phyloP scores from a whole-genome alignment of 306 rosid genomes.

The Biancaea sappan region DNA sequence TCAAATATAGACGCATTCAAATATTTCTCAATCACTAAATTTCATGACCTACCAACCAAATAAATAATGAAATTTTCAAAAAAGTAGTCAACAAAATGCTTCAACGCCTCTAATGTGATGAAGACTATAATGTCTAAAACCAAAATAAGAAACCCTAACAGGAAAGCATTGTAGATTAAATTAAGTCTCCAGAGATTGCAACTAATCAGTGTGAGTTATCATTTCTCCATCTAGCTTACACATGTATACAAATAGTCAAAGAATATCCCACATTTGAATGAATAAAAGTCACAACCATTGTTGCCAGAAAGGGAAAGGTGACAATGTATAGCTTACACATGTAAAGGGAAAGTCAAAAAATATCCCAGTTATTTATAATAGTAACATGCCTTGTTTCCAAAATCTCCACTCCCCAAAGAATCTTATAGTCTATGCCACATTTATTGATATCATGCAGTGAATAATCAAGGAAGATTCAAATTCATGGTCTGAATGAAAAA shows the following conservation, averaged over 20 bases:
- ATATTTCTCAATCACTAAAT: neutral
- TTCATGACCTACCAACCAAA: neutral
- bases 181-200: constrained; percentile 1
- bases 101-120: neutral
- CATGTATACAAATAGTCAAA: neutral
- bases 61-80: neutral
- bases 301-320: too few relatives aligned
- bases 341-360: neutral
- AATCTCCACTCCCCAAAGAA: constrained; percentile 16
- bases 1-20: neutral
- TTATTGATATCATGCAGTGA: neutral
- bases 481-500: neutral
- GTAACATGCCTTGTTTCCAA: neutral
- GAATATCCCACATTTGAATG: too few relatives aligned
- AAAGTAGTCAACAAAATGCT: neutral
- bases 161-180: neutral
- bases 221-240: neutral
- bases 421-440: neutral
- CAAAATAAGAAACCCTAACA: constrained; percentile 17
- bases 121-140: neutral
- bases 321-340: neutral
- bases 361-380: constrained; percentile 15
- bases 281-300: too few relatives aligned
- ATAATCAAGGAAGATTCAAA: constrained; percentile 7
- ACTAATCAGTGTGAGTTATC: neutral